Evolutionary conservation across 345 rosid species (phyloP).

Genomic region (Salix brachista): DNA sequence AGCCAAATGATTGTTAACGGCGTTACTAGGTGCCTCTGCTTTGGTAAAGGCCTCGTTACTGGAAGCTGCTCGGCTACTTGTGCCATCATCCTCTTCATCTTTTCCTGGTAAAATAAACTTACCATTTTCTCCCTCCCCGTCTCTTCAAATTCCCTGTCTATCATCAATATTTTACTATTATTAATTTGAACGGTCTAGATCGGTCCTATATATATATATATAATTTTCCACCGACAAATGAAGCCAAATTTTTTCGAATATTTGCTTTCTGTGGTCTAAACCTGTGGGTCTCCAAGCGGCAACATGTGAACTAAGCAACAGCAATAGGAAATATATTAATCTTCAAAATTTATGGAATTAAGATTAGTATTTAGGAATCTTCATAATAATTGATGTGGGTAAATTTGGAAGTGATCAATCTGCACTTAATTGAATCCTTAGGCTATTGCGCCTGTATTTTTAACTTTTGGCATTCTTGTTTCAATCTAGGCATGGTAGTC

Average conservation of each 20-base stretch:
- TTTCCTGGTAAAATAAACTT: constrained; percentile 61
- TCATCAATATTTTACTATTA: neutral
- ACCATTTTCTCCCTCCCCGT: neutral
- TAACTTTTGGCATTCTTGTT: neutral
- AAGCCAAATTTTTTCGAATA: neutral
- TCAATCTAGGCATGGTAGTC: neutral
- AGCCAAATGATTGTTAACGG: constrained; percentile 70
- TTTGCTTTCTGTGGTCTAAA: neutral
- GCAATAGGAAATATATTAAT: neutral
- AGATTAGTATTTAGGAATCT: no score
- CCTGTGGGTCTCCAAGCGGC: neutral
- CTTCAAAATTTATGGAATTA: neutral
- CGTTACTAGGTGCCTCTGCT: constrained; percentile 86
- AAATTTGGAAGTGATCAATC: neutral
- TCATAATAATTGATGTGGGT: neutral
- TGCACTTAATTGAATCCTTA: neutral
- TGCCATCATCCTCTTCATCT: constrained; percentile 72
- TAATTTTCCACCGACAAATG: neutral
- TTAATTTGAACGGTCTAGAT: neutral
- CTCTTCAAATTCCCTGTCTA: neutral
- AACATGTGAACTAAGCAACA: neutral
- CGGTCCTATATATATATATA: neutral
- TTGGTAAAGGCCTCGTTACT: constrained; percentile 66
- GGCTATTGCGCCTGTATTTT: neutral
- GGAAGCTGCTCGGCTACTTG: constrained; percentile 55